phyloP scores from a whole-genome alignment of 495 filamentous ascomycete species.

The Podospora fimiseda region DNA sequence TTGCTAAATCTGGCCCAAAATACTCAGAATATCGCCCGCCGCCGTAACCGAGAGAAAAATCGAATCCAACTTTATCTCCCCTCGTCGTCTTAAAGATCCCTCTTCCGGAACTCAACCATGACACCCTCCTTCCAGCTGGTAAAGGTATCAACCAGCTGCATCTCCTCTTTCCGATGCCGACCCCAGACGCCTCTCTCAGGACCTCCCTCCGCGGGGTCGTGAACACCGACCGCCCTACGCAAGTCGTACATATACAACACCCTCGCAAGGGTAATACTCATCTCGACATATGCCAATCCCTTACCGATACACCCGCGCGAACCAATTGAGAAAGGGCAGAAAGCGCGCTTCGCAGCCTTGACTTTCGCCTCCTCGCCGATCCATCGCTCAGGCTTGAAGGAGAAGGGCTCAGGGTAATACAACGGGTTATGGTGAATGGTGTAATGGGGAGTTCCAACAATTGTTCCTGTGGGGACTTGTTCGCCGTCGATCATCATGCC shows the following conservation, averaged over 20 bases:
- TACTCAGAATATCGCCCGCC: not conserved
- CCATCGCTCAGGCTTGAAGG: constrained; percentile 52
- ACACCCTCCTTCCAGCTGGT: constrained; percentile 53
- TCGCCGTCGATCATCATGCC: constrained; percentile 53
- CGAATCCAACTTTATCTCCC: not conserved
- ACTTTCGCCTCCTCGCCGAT: constrained; percentile 35
- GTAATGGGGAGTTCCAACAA: constrained; percentile 51
- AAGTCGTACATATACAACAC: constrained; percentile 46
- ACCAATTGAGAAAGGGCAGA: constrained; percentile 53
- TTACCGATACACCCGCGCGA: constrained; percentile 55
- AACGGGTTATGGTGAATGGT: constrained; percentile 49
- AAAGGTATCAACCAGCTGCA: constrained; percentile 52
- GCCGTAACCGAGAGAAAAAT: not conserved
- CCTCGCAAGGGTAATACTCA: constrained; percentile 44
- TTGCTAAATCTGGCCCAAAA: too few species aligned
- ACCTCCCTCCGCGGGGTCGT: constrained; percentile 38
- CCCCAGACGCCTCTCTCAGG: constrained; percentile 38
- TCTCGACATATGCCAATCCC: constrained; percentile 49
- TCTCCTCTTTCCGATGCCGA: constrained; percentile 40
- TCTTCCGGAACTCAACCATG: constrained; percentile 48
- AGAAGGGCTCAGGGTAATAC: constrained; percentile 50
- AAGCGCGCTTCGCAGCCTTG: constrained; percentile 43
- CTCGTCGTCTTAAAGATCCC: constrained; percentile 12
- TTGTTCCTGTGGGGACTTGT: constrained; percentile 44
- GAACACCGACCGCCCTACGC: constrained; percentile 33